phyloP scores from a whole-genome alignment of 306 rosid genomes.

The Vigna unguiculata region DNA sequence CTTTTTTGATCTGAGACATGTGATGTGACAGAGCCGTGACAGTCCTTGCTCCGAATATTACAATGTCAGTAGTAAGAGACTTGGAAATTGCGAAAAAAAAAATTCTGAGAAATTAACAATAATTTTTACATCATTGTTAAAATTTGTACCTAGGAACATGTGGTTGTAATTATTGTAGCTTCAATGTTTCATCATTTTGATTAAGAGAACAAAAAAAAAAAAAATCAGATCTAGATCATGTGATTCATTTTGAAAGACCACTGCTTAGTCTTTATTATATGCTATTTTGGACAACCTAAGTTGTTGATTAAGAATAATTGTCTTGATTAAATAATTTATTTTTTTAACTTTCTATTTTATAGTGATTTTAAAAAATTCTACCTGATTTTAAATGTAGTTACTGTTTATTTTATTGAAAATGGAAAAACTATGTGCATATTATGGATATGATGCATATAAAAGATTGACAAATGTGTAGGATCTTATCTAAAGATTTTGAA shows the following conservation, averaged over 20 bases:
- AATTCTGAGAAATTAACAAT: not conserved
- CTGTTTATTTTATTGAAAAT: not conserved
- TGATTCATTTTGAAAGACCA: not conserved
- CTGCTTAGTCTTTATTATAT: not conserved
- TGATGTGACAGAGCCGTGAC: slow-evolving; percentile 59
- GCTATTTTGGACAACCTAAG: not conserved
- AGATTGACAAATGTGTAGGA: not conserved
- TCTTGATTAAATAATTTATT: too few relatives aligned
- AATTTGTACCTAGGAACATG: not conserved
- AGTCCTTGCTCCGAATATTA: slow-evolving; percentile 54
- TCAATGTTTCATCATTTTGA: not conserved
- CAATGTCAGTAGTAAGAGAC: slow-evolving; percentile 52
- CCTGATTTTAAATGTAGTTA: not conserved
- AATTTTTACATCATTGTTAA: slow-evolving; percentile 22
- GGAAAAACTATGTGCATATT: not conserved
- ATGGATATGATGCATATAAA: not conserved
- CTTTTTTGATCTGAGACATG: slow-evolving; percentile 54
- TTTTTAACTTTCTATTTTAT: not conserved
- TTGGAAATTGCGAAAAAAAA: slow-evolving; percentile 38
- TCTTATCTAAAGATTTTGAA: not conserved
- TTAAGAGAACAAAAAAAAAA: not conserved
- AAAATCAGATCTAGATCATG: slow-evolving; percentile 2
- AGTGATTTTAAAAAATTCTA: not conserved
- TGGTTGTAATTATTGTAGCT: slow-evolving; percentile 5
- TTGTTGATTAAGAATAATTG: not conserved